Conservation (phyloP, 2,329 filamentous ascomycete species). For the Cercospora zeina region DNA sequence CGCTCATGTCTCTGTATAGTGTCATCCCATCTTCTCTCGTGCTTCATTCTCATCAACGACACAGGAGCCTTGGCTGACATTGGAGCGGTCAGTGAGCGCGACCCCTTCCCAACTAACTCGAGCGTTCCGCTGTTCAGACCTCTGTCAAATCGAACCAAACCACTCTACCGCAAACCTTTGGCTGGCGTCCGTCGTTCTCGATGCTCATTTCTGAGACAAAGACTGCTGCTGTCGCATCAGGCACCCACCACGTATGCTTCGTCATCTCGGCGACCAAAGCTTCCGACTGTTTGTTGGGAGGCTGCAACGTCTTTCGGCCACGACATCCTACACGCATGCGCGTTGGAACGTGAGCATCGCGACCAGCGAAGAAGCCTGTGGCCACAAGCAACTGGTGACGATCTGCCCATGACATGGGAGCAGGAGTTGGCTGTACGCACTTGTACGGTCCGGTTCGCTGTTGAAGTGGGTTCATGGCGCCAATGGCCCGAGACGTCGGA, state of each 20-base stretch:
- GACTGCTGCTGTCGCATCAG: not conserved
- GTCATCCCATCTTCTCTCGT: no score
- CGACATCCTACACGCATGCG: not conserved
- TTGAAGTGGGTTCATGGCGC: not conserved
- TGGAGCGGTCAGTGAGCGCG: no score
- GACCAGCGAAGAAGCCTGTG: not conserved
- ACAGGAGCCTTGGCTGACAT: not conserved
- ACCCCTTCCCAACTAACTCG: no score
- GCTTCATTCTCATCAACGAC: no score
- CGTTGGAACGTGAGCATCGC: not conserved
- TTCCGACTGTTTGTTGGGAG: not conserved
- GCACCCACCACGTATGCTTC: not conserved
- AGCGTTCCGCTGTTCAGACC: not conserved
- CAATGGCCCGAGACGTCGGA: not conserved
- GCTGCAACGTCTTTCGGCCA: not conserved
- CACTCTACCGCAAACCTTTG: not conserved
- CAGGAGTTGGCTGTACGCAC: not conserved
- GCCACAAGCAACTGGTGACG: not conserved
- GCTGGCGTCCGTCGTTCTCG: not conserved
- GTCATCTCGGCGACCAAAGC: not conserved
- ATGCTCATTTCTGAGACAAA: not conserved
- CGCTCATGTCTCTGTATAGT: no score
- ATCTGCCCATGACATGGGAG: not conserved
- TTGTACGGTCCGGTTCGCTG: not conserved
- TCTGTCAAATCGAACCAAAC: not conserved